Base-by-base conservation (phyloP, 2,329 filamentous ascomycete genomes). In the Daldinia sp. region DNA sequence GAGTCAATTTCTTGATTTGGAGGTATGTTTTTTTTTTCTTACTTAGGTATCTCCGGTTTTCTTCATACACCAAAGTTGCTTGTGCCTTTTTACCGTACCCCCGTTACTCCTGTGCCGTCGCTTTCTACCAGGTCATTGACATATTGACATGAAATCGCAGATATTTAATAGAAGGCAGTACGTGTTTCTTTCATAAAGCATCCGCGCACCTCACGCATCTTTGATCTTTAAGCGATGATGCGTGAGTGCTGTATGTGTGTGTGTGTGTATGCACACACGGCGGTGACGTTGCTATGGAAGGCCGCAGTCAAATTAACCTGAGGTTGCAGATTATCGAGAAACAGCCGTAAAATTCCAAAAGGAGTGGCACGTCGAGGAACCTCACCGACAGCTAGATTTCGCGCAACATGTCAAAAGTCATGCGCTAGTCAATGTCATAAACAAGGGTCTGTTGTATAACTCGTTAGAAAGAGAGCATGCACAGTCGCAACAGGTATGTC, bases 1-100 rank as follows among this genome's bases (percentile, higher is more conserved):
- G 85, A 81, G 81, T 89, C 82, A 90, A 89, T 81, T 89, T 86
- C 82, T 83, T 90, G 77, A 83, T 90, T 76, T 90, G 87, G 87
- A 88, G 86, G 87, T 90, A 82, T 78, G 87, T 84, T 73, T 68
- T 72, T 61, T 61, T 66, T 70, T 68, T 69, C 70, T 70, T 66
- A 68, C 62, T 60, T 57, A 61, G 56, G 39, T 62, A 59, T 66
- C 61, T 66, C 68, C 63, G 65, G 63, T 56, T 67, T 53, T 58
- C 61, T 51, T 59, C 55, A 50, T 51, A 61, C 54, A 59, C 60
- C 57, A 64, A 55, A 51, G 30, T 47, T 13, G 43, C 61, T 45
- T 37, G 37, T 62, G 32, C 39, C 60, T 35, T 45, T 51, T 63
- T 47, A n/a, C 54, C 19, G 43, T 53, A 41, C 47, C 29, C 27